A percentile compares a stretch with the other conserved stretches of the same genome.
Evolutionary conservation across 2,329 filamentous ascomycete species (phyloP).

Genomic region (Lecanoromycetidae sp.): DNA sequence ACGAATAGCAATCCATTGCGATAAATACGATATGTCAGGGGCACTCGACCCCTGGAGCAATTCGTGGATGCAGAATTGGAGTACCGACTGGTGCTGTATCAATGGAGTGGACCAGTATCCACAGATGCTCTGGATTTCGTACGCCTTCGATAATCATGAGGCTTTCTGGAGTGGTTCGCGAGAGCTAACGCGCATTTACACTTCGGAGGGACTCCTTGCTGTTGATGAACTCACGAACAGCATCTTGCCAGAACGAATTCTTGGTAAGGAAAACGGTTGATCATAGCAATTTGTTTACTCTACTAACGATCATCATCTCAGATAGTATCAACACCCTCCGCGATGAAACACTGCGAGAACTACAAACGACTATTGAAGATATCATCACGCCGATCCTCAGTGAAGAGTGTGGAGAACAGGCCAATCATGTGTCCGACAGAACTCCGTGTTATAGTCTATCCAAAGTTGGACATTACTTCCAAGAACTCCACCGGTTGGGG

Average conservation of each 20-base stretch:
- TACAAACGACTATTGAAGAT: not conserved
- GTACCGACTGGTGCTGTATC: not conserved
- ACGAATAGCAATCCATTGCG: not conserved
- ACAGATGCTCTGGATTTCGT: not conserved
- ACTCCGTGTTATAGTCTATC: too few species aligned
- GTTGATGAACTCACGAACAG: not conserved
- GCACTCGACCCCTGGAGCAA: not conserved
- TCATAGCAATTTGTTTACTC: not conserved
- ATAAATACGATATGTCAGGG: constrained; percentile 5
- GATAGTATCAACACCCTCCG: not conserved
- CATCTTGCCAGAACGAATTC: not conserved
- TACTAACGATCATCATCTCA: too few species aligned
- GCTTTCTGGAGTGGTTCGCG: constrained; percentile 1
- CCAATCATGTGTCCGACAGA: too few species aligned
- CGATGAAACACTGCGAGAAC: not conserved
- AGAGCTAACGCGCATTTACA: not conserved
- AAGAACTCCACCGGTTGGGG: not conserved
- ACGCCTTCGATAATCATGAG: not conserved
- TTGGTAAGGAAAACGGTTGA: not conserved
- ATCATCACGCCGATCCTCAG: not conserved
- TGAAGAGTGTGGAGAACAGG: too few species aligned
- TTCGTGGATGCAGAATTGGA: not conserved
- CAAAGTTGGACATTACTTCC: not conserved
- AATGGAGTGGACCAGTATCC: not conserved
- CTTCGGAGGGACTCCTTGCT: not conserved